These are phyloP conservation scores for Cutaneotrichosporon cutaneum DNA, from an alignment of 1,284 basidiomycete species.

Conservation along the genomic window DNA sequence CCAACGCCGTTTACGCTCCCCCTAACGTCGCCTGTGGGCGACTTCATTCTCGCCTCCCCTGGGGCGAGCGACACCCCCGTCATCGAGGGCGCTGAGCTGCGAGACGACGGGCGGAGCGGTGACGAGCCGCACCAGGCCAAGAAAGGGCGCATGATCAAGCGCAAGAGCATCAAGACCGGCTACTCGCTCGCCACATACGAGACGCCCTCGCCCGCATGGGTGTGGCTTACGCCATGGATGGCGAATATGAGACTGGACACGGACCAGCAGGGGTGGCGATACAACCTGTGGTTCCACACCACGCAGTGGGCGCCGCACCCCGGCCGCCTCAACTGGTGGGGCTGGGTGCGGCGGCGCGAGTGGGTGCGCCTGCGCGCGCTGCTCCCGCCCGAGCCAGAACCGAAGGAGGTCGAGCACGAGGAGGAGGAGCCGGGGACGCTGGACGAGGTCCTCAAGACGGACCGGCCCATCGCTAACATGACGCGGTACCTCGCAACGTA, in stretches of 20 bases:
- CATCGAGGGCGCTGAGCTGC: neutral
- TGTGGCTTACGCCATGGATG: conserved; percentile 52
- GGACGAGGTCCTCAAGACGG: conserved; percentile 4
- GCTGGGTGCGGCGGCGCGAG: conserved; percentile 50
- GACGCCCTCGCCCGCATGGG: conserved; percentile 48
- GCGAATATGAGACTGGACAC: conserved; percentile 52
- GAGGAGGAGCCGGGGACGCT: neutral
- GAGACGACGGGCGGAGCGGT: neutral
- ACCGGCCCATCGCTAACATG: conserved; percentile 23
- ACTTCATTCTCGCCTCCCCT: neutral
- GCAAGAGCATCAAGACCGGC: conserved; percentile 42
- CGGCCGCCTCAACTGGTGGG: conserved; percentile 45
- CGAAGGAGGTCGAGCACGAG: conserved; percentile 1
- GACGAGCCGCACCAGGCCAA: neutral
- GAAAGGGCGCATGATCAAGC: neutral
- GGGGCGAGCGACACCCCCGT: neutral
- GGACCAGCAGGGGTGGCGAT: conserved; percentile 53
- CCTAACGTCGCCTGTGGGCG: conserved; percentile 1
- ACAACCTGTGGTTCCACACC: conserved; percentile 49
- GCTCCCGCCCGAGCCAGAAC: conserved; percentile 4
- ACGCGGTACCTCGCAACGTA: conserved; percentile 26
- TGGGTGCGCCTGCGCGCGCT: conserved; percentile 46
- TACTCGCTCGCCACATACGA: conserved; percentile 50
- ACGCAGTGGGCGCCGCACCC: conserved; percentile 43
- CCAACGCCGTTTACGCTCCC: conserved; percentile 49